phyloP scores from a whole-genome alignment of 1,284 basidiomycete genomes.

The Trichosporon sp. region DNA sequence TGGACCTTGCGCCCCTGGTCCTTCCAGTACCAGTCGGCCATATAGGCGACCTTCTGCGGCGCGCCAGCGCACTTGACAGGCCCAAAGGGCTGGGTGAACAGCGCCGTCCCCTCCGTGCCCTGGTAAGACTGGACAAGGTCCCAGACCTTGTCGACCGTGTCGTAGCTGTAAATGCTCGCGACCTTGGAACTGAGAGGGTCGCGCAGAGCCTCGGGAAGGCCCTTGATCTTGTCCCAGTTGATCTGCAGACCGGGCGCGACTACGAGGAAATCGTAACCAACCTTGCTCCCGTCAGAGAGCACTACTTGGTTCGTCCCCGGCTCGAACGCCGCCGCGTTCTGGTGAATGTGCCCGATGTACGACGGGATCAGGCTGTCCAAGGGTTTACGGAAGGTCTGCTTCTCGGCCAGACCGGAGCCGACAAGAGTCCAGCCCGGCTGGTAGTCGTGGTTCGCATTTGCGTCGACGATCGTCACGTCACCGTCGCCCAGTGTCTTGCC shows the following conservation, averaged over 20 bases:
- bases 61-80: conserved; percentile 93
- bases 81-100: conserved; percentile 96
- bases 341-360: conserved; percentile 67
- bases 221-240: conserved; percentile 69
- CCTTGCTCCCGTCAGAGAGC: conserved; percentile 60
- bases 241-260: conserved; percentile 84
- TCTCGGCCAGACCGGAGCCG: conserved; percentile 67
- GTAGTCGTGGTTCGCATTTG: conserved; percentile 40
- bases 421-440: conserved; percentile 90
- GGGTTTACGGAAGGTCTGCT: conserved; percentile 64
- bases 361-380: conserved; percentile 65
- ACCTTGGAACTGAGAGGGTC: conserved; percentile 70
- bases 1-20: conserved; percentile 46
- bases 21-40: conserved; percentile 58
- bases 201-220: conserved; percentile 68
- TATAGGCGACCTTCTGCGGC: conserved; percentile 92
- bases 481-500: conserved; percentile 62
- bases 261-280: conserved; percentile 81
- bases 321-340: conserved; percentile 69
- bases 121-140: conserved; percentile 67
- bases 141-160: conserved; percentile 83
- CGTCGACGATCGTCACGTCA: conserved; percentile 78
- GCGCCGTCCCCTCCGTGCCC: conserved; percentile 62
- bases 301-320: conserved; percentile 70
- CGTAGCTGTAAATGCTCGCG: conserved; percentile 86